phyloP scores from a whole-genome alignment of 2,329 filamentous ascomycete species.

The Cladophialophora psammophila region DNA sequence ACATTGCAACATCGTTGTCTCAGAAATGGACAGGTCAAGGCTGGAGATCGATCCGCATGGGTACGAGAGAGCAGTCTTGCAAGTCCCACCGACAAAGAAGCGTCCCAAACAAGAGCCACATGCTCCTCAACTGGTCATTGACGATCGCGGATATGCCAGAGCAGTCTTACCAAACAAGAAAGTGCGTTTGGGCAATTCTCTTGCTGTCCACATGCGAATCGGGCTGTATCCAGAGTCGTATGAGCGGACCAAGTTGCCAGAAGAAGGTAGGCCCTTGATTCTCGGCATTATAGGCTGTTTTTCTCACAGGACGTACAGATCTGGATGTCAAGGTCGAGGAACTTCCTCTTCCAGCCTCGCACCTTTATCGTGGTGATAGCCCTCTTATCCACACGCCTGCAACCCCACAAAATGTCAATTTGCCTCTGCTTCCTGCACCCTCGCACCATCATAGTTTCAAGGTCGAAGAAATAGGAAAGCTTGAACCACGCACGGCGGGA shows the following conservation, averaged over 20 bases:
- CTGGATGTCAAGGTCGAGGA: background rate
- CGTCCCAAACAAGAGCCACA: background rate
- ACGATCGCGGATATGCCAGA: conserved; percentile 2
- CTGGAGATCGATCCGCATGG: conserved; percentile 9
- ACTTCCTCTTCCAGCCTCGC: background rate
- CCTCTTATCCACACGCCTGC: background rate
- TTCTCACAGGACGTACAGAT: background rate
- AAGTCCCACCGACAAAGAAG: background rate
- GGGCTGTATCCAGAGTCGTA: conserved; percentile 21
- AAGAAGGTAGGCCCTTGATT: conserved; percentile 12
- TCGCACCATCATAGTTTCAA: background rate
- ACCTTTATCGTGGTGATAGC: background rate
- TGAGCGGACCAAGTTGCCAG: conserved; percentile 15
- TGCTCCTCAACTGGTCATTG: background rate
- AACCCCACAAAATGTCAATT: background rate
- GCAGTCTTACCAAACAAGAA: conserved; percentile 7
- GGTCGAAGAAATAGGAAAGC: background rate
- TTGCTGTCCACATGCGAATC: conserved; percentile 18
- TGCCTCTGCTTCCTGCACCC: background rate
- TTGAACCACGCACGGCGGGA: background rate
- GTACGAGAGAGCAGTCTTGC: conserved; percentile 4
- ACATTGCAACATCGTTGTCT: background rate
- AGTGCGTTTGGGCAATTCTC: background rate
- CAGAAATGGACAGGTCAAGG: background rate
- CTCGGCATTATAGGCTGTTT: background rate